Percentiles rank a stretch among this genome's conserved stretches.
Evolutionary conservation across 2,329 filamentous ascomycete species (phyloP).

Genomic region (Akanthomyces muscarius): DNA sequence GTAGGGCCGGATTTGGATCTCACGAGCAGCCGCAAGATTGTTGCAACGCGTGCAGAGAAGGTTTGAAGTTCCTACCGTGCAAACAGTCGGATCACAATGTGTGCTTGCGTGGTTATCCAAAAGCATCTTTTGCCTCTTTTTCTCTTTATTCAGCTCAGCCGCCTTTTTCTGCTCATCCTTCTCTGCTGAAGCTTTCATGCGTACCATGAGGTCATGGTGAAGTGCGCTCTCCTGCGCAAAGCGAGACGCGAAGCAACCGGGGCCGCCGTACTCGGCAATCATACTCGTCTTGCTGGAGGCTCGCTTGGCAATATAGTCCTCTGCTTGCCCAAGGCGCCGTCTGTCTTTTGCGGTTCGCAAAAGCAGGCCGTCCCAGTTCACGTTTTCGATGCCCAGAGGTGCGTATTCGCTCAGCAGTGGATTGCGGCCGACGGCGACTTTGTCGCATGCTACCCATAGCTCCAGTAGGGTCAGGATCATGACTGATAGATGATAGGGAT

Average conservation of each 20-base stretch:
- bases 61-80: not conserved
- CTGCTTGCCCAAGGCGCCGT: slow-evolving; percentile 42
- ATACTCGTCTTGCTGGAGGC: not conserved
- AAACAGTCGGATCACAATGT: not conserved
- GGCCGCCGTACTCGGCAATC: not conserved
- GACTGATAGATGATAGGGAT: slow-evolving; percentile 44
- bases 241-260: not conserved
- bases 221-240: not conserved
- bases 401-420: slow-evolving; percentile 44
- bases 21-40: not conserved
- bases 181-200: not conserved
- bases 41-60: not conserved
- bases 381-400: slow-evolving; percentile 35
- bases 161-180: not conserved
- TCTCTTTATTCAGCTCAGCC: fast-evolving
- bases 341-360: slow-evolving; percentile 39
- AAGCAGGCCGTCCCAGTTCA: slow-evolving; percentile 38
- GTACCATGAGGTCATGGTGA: not conserved
- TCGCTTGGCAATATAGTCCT: slow-evolving; percentile 39
- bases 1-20: not conserved
- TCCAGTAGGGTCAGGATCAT: slow-evolving; percentile 54
- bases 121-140: not conserved
- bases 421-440: slow-evolving; percentile 34
- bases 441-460: slow-evolving; percentile 56
- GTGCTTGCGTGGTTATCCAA: not conserved